Evolutionary conservation across 2,329 filamentous ascomycete genomes (phyloP), one percentile per base, ranked within the genome.

Genomic region (Peltaster fructicola): DNA sequence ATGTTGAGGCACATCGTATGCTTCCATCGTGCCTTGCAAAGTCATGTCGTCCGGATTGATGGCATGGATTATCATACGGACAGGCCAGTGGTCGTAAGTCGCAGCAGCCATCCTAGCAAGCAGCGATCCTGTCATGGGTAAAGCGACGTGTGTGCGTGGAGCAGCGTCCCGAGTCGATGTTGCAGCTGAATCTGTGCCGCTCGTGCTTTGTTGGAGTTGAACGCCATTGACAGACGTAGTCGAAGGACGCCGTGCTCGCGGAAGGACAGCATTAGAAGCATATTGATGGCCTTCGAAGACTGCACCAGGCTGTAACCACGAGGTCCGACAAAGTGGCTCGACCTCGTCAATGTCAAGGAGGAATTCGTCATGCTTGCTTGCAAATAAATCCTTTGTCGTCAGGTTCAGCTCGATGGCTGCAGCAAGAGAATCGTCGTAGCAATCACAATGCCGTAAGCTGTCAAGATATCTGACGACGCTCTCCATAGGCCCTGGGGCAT

Each of bases 1-100:
- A 29, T 57, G 52, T 15, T 54, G 57, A 2, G 69, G 69, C 8
- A 73, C 69, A 36, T 75, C 70, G 49, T 71, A 73, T 4, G 71
- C 71, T 47, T 73, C 68, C 71, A 76, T 76, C 6, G 68, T 74
- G 4, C 70, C 71, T 12, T 67, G 65, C 10, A 76, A 46, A 1
- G 65, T 67, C 67, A 74, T 71, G 10, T 52, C 55, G 4, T 56
- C 51, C 37, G 61, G 62, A 44, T 76, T 67, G 22, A 75, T 59
- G 10, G 61, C 54, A 38, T 74, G 68, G 18, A 76, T 63, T 3
- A 61, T 70, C 26, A 76, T 69, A 32, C 68, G 70, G 15, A 76
- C 71, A 5, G 69, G 69, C 71, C 71, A 76, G 21, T 63, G 60
- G 36, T 73, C 67, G 27, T 66, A 61, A 15, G 30, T 22, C n/a